Evolutionary conservation across 306 rosid genomes (phyloP), one percentile per base, ranked within the genome.

Genomic region (Cucurbita ficifolia): DNA sequence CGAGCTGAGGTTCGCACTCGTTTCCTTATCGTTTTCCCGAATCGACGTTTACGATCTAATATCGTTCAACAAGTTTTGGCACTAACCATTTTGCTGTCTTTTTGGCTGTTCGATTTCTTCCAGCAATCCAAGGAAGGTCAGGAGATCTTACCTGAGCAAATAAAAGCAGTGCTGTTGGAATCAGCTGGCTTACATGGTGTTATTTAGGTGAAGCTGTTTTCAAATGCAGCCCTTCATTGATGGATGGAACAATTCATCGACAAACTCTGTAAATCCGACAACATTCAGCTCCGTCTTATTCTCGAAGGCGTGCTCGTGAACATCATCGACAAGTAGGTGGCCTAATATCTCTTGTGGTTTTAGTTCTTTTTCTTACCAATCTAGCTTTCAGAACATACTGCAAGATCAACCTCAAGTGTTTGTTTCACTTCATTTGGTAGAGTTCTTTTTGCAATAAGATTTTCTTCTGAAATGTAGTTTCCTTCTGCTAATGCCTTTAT

Each of bases 121-220:
- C 94, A 90, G 97, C 98, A 94, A 89, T 89, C 92, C 84, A 84
- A 81, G 85, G 98, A 90, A 82, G 93, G 90, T 24, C 94, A 91
- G 81, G 92, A 91, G 58, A 87, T 89, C 8, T 76, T 73, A 46
- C 97, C 98, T 0, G 98, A 94, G 85, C 89, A 89, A 51, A 87
- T 94, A 4, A 94, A 86, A 77, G 95, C 96, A 5, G 92, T 83
- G 45, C 94, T 94, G 12, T 74, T 89, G 91, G 97, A 90, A 81
- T 86, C 92, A 38, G 97, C 86, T 0, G 95, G 89, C 57, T 85
- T 81, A 74, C 92, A 87, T 76, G 88, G 89, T 38, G 81, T 81
- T 86, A 65, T 83, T 65, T 90, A 82, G 85, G 59, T n/a, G 70
- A 62, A 62, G 70, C 35, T 43, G 7, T 19, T 18, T 3, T 18